Evolutionary conservation across 169 alveolate species (phyloP).

Genomic region (Plasmodium cynomolgi): DNA sequence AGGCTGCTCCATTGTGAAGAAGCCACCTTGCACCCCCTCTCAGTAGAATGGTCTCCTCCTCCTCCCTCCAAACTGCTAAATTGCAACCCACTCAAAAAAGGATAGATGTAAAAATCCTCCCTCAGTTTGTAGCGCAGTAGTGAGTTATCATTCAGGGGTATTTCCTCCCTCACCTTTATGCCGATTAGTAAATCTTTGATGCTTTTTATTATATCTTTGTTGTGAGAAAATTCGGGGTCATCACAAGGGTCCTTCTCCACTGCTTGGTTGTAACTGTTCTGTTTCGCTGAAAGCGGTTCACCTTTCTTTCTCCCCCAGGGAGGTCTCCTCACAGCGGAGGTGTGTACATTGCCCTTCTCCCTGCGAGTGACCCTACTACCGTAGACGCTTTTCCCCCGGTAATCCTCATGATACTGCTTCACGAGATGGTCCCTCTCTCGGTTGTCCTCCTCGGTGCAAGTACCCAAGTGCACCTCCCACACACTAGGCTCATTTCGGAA

Average conservation of each 20-base stretch:
- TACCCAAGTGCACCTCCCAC: background rate
- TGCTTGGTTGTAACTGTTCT: background rate
- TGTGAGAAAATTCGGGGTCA: background rate
- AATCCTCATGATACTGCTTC: slow-evolving; percentile 46
- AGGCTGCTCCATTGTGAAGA: background rate
- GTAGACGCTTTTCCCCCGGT: slow-evolving; percentile 5
- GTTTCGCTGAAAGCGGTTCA: background rate
- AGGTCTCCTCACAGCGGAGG: background rate
- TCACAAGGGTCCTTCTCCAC: background rate
- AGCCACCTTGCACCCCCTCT: background rate
- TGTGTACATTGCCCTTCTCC: background rate
- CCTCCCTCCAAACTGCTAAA: background rate
- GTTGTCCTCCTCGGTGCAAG: slow-evolving; percentile 10
- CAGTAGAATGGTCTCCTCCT: background rate
- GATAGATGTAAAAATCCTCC: slow-evolving; percentile 47
- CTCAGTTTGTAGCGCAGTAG: slow-evolving; percentile 4
- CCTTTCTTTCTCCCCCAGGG: background rate
- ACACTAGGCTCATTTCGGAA: slow-evolving; percentile 23
- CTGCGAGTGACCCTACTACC: background rate
- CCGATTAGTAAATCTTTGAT: slow-evolving; percentile 20
- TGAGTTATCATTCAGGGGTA: slow-evolving; percentile 3
- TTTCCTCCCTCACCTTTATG: slow-evolving; percentile 23
- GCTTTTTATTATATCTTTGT: slow-evolving; percentile 29
- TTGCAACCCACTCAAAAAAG: slow-evolving; percentile 14
- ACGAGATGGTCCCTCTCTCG: slow-evolving; percentile 16